Base-by-base conservation (phyloP, 1,284 basidiomycete genomes). In the Sanghuangporus weigelae region DNA sequence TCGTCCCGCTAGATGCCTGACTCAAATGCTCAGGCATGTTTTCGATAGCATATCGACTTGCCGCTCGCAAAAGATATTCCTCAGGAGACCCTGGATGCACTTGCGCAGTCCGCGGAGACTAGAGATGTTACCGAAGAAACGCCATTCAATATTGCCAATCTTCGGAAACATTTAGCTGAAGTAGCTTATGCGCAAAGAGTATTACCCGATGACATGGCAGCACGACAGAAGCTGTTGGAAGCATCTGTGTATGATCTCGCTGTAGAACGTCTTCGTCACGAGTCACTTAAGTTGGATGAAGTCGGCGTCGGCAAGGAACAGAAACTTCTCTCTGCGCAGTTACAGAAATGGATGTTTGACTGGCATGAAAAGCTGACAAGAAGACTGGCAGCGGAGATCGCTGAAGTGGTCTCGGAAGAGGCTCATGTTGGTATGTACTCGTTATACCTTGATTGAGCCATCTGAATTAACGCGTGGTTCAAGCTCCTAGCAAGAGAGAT, bases 181-280 rank as follows among this genome's bases (percentile, higher is more conserved):
- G 81, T 93, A 10, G 75, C 80, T 1, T 81, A 87, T 57, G 83
- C 89, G 0, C 83, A 87, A 44, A 79, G 82, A 1, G 79, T 87
- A 10, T 79, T 91, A 44, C 79, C 86, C 0, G 84, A 86, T 50
- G 86, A 91, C 67, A 75, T 85, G 19, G 79, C 84, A n/a, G 79
- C 86, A 0, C 89, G 95, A 2, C 95, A 97, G 75, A 85, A 87
- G 67, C 79, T 90, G 1, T 83, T 97, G 3, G 94, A 96, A 73
- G 82, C 87, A 46, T 92, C 92, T 0, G 93, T 92, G 0, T 90
- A 93, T 71, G 90, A 93, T 38, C 88, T 93, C 19, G 93, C 94
- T 0, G 80, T 86, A 1, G 84, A 86, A 65, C 85, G 92, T 31
- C 77, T 95, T 54, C 79, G 84, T 70, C 85, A 88, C 66, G 84